Base-by-base conservation (phyloP, 139 green algal genomes). In the Chlorella sp. region DNA sequence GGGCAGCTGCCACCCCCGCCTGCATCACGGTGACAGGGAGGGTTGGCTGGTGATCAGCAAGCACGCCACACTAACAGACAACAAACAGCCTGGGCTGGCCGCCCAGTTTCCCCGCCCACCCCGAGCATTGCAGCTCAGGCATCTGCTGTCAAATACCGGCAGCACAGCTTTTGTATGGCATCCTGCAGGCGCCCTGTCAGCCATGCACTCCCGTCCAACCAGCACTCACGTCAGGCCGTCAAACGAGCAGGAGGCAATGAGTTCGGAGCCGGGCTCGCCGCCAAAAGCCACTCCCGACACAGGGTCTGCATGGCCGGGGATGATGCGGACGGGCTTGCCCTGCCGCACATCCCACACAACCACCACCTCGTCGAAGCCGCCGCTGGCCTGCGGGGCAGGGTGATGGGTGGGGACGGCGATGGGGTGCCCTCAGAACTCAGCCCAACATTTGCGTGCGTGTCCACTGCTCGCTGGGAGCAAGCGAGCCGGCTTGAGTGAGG, bases 221-320 rank as follows among this genome's bases (percentile, higher is more conserved):
- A 23, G 11, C 51, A 94, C 85, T 30, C 93, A 83, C 23, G 88
- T 78, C 28, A 98, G 89, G 47, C 95, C 96, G 83, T 99, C 96
- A 78, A 95, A 96, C 41, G 84, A 94, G 88, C 84, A 91, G 57
- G 90, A 95, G 11, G 92, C 94, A 7, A 99, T 83, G 60, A 96
- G 85, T 1, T 88, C 76, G 26, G 57, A 21, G 13, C 57, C 57
- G 0, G 92, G 28, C 91, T 98, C 96, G 0, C 89, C 78, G 62
- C 87, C 90, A 83, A 98, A 98, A 86, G 93, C 86, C 34, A 98
- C 92, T 0, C 88, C 87, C 2, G 94, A 97, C 21, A 99, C 88
- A 17, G 96, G 96, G 88, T 99, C 96, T 0, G 92, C 96, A 87
- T 99, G 96, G 15, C 95, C 96, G 20, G 96, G 96, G 21, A 98